These are phyloP conservation scores for Paraphoma sp. DNA, from an alignment of 2,329 filamentous ascomycete species.

Conservation along the genomic window DNA sequence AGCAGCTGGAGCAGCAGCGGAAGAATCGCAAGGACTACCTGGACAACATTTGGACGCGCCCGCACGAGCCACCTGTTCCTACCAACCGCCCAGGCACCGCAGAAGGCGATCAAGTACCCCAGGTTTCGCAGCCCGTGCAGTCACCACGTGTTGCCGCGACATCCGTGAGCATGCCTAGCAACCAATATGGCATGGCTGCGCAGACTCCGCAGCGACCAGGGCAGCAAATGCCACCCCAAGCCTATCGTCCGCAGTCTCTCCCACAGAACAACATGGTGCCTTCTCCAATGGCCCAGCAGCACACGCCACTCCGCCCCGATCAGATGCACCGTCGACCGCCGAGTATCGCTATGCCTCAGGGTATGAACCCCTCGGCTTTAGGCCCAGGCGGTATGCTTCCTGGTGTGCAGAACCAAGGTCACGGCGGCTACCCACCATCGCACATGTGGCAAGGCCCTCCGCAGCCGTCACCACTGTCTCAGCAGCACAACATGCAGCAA, in stretches of 20 bases:
- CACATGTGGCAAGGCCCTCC: conserved; percentile 59
- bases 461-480: conserved; percentile 56
- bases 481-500: conserved; percentile 54
- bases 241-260: conserved; percentile 75
- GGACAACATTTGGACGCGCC: conserved; percentile 80
- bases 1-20: conserved; percentile 79
- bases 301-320: conserved; percentile 63
- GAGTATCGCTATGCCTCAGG: conserved; percentile 53
- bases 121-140: conserved; percentile 53
- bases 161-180: conserved; percentile 60
- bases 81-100: conserved; percentile 50
- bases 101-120: conserved; percentile 47
- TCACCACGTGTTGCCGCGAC: conserved; percentile 65
- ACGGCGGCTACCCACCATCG: conserved; percentile 52
- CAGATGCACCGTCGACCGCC: conserved; percentile 73
- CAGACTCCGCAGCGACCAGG: conserved; percentile 64
- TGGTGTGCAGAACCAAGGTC: conserved; percentile 52
- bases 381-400: conserved; percentile 46
- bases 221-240: conserved; percentile 68
- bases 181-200: conserved; percentile 64
- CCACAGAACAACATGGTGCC: conserved; percentile 75
- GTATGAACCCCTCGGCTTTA: conserved; percentile 43
- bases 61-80: conserved; percentile 76
- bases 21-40: conserved; percentile 80
- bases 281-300: conserved; percentile 74